Evolutionary conservation across 2,329 filamentous ascomycete genomes (phyloP), one percentile per base, ranked within the genome.

Genomic region (Metarhizium brunneum): DNA sequence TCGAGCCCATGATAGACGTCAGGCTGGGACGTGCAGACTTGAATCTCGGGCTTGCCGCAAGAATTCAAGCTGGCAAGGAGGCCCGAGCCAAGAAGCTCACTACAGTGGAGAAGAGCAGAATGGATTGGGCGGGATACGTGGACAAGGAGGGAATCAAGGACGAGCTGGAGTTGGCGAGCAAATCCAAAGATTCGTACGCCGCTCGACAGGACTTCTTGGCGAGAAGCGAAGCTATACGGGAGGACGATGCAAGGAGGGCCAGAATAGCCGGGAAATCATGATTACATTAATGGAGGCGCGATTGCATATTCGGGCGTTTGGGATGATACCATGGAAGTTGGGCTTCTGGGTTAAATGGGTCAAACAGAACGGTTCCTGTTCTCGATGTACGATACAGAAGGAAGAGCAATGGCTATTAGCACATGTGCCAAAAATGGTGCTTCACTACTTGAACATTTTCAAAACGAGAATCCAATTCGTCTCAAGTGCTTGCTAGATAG

Each of bases 111-210:
- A 87, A 87, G 77, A 86, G 83, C 63, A 77, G 83, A 53, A 84
- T 88, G 80, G 85, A 88, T 68, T 88, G 85, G 85, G 85, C 84
- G 3, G 83, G 84, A 13, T 87, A 81, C 62, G 85, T 88, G 56
- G 85, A 88, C 69, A 81, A 85, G 67, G 84, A 86, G 68, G 85
- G 85, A 8, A 84, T 87, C 70, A 79, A 84, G 66, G 83, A 87
- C 68, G 85, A 88, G 67, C 73, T 88, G 56, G 79, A 80, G 68
- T 73, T 84, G 50, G 83, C 84, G 29, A 82, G 84, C 56, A 81
- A 80, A 70, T 81, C 80, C 40, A 87, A 87, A 71, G 77, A 78
- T 59, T 84, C 82, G 25, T 87, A 81, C 65, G 76, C 79, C 2
- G 78, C 77, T 20, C 73, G 83, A 50, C 79, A 87, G 68, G 83